Conservation (phyloP, 805 yeast genomes). For the Candida orba region DNA sequence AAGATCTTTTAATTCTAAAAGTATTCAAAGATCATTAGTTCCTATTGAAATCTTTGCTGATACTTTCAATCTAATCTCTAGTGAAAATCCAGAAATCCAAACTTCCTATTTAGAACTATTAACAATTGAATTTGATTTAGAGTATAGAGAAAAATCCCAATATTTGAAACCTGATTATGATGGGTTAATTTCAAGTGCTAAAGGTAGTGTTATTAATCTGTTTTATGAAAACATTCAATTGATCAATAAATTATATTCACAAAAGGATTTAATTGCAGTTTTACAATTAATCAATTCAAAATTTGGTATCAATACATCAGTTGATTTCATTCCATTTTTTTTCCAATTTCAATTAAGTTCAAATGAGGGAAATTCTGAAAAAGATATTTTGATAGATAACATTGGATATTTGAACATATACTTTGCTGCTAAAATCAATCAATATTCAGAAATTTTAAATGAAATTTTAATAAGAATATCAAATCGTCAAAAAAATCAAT, state of each 20-base stretch:
- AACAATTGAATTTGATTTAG: constrained; percentile 12
- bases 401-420: constrained; percentile 14
- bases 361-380: not conserved
- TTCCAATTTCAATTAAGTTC: constrained; percentile 33
- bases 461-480: constrained; percentile 15
- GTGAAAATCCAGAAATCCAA: constrained; percentile 9
- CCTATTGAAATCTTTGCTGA: constrained; percentile 21
- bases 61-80: constrained; percentile 15
- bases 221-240: constrained; percentile 19
- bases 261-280: constrained; percentile 5
- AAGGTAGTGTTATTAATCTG: constrained; percentile 15
- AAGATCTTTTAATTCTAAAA: constrained; percentile 11
- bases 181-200: constrained; percentile 15
- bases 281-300: constrained; percentile 21
- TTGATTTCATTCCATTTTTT: constrained; percentile 39
- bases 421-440: constrained; percentile 9
- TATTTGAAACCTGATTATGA: constrained; percentile 13
- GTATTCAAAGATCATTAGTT: constrained; percentile 20
- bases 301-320: constrained; percentile 41
- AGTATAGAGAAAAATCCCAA: constrained; percentile 12
- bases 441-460: constrained; percentile 7
- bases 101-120: constrained; percentile 14
- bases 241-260: constrained; percentile 3
- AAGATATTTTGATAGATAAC: constrained; percentile 15
- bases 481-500: constrained; percentile 11